Conservation (phyloP, 345 rosid genomes). For the Sonneratia alba region DNA sequence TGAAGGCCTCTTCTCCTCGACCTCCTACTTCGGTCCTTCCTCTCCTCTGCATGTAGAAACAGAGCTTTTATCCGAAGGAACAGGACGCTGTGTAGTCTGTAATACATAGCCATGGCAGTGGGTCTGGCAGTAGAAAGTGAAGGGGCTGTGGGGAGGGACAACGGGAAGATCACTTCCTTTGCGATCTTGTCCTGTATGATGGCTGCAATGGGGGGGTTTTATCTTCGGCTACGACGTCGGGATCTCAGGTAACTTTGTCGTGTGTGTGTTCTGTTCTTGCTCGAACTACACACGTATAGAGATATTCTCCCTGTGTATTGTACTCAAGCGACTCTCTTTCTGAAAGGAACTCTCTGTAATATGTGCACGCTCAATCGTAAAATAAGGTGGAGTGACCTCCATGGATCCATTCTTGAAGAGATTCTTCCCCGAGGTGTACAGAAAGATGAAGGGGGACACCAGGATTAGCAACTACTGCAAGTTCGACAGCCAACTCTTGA, state of each 20-base stretch:
- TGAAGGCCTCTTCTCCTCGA: too few species aligned
- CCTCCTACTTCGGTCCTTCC: too few species aligned
- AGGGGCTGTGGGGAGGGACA: conserved; percentile 16
- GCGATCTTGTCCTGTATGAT: conserved; percentile 63
- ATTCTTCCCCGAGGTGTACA: conserved; percentile 44
- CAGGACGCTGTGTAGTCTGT: too few species aligned
- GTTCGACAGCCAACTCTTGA: conserved; percentile 58
- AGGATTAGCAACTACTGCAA: conserved; percentile 58
- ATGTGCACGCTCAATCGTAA: not conserved
- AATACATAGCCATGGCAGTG: conserved; percentile 30
- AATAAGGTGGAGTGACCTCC: conserved; percentile 67
- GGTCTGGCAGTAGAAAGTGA: conserved; percentile 20
- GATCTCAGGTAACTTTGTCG: conserved; percentile 37
- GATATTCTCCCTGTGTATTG: too few species aligned
- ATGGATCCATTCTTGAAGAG: conserved; percentile 61
- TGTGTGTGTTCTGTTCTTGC: too few species aligned
- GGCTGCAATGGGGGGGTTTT: conserved; percentile 86
- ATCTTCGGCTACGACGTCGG: conserved; percentile 89
- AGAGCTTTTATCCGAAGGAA: too few species aligned
- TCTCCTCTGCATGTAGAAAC: too few species aligned
- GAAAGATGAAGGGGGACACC: conserved; percentile 38
- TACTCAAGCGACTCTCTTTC: too few species aligned
- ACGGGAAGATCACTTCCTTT: conserved; percentile 48
- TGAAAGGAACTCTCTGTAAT: too few species aligned
- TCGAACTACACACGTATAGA: too few species aligned